Evolutionary conservation across 768 basidiomycete species (phyloP).

Genomic region (Leccinum rimulosum): DNA sequence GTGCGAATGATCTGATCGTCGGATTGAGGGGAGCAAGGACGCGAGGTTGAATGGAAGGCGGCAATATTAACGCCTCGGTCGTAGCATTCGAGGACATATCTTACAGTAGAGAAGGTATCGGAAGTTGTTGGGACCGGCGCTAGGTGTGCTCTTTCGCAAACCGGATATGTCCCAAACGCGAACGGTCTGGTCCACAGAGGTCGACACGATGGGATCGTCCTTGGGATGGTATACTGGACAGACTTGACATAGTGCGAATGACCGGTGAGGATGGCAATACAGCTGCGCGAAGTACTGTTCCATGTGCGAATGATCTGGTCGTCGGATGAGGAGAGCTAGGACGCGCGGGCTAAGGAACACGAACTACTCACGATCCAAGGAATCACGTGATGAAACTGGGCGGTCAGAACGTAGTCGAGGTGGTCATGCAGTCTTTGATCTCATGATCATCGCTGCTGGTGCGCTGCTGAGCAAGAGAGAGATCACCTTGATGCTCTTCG

Average conservation of each 20-base stretch:
- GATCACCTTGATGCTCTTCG: constrained; percentile 94
- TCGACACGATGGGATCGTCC: too few relatives aligned
- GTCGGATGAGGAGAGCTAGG: constrained; percentile 86
- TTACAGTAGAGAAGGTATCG: too few relatives aligned
- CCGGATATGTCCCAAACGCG: too few relatives aligned
- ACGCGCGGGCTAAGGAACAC: not conserved
- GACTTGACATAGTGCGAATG: constrained; percentile 99
- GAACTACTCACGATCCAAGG: constrained; percentile 90
- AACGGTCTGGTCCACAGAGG: too few relatives aligned
- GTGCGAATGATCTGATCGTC: too few relatives aligned
- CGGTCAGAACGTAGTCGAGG: constrained; percentile 95
- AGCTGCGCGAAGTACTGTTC: constrained; percentile 98
- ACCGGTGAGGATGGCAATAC: constrained; percentile 97
- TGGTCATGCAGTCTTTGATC: constrained; percentile 97
- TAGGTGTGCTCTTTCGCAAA: too few relatives aligned
- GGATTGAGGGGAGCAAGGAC: too few relatives aligned
- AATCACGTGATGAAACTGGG: constrained; percentile 98
- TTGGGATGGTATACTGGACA: too few relatives aligned
- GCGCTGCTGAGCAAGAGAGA: not conserved
- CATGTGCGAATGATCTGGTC: constrained; percentile 99
- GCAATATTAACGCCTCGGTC: too few relatives aligned
- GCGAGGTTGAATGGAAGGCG: too few relatives aligned
- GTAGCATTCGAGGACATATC: too few relatives aligned
- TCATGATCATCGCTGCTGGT: constrained; percentile 99
- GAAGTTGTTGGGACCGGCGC: too few relatives aligned